phyloP scores from a whole-genome alignment of 2,329 filamentous ascomycete genomes.

The Epichloe gansuensis region DNA sequence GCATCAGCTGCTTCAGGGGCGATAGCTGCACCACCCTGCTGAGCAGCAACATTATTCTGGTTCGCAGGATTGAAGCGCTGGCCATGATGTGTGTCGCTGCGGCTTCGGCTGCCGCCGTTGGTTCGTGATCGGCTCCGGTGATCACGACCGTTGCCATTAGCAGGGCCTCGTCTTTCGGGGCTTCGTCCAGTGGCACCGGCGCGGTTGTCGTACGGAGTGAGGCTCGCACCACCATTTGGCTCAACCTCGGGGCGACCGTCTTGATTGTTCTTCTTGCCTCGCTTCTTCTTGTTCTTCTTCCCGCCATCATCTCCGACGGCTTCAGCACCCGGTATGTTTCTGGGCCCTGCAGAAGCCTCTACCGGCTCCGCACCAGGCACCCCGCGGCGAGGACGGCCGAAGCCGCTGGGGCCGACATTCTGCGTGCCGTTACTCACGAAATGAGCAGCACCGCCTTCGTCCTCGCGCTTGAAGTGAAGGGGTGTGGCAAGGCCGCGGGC shows the following conservation, averaged over 20 bases:
- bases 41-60: slow-evolving; percentile 12
- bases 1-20: slow-evolving; percentile 23
- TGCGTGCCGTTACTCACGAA: slow-evolving; percentile 65
- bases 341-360: slow-evolving; percentile 53
- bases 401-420: slow-evolving; percentile 63
- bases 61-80: slow-evolving; percentile 16
- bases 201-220: slow-evolving; percentile 29
- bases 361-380: slow-evolving; percentile 77
- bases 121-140: slow-evolving; percentile 45
- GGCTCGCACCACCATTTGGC: slow-evolving; percentile 32
- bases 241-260: slow-evolving; percentile 44
- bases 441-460: slow-evolving; percentile 86
- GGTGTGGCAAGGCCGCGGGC: slow-evolving; percentile 82
- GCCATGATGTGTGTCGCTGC: slow-evolving; percentile 36
- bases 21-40: slow-evolving; percentile 31
- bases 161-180: slow-evolving; percentile 49
- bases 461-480: slow-evolving; percentile 91
- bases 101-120: slow-evolving; percentile 37
- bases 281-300: slow-evolving; percentile 97
- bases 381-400: slow-evolving; percentile 59
- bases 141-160: slow-evolving; percentile 24
- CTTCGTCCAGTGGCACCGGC: slow-evolving; percentile 37
- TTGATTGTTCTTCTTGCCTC: slow-evolving; percentile 79
- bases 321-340: slow-evolving; percentile 51
- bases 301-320: slow-evolving; percentile 54